Evolutionary conservation across 441 rosid species (phyloP), one percentile per base, ranked within the genome.

Genomic region (Euphorbia celastroides): DNA sequence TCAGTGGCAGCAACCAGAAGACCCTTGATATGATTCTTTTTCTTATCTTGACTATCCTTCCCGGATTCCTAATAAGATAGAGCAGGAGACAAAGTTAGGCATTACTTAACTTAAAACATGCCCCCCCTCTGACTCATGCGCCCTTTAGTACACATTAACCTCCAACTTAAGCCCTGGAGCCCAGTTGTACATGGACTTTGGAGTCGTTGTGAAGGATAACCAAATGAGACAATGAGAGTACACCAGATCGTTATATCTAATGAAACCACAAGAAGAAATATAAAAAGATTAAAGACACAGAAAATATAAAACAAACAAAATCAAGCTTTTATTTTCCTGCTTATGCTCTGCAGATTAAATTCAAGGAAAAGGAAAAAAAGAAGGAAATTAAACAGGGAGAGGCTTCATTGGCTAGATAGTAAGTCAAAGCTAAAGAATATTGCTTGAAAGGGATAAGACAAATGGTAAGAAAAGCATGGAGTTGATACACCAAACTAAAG

Each of bases 1-100:
- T 91, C 97, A 59, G 83, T 83, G 71, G 97, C 90, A 57, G 99
- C 96, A 74, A 89, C 96, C 77, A 94, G 96, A 77, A 94, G 97
- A 57, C 82, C 84, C 78, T 85, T 91, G 82, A 92, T 88, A 55
- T 81, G 90, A 69, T 89, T 87, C 86, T 83, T 91, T 79, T 94
- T 94, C 88, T 82, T 91, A 61, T 89, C 97, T 70, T 84, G 88
- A 77, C 97, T 93, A 75, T 84, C 97, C 84, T 91, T 92, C 77
- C 99, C 97, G 50, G 84, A 80, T 72, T 89, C 96, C 99, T 93
- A 60, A 46, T n/a, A 64, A 73, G 63, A 71, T 65, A 60, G 7
- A 64, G 73, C 70, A 41, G 41, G 41, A 57, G 75, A 62, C 8
- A 58, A 42, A 22, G 32, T 44, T 52, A 12, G 58, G 69, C 22